Evolutionary conservation across 805 yeast species (phyloP).

Genomic region (Yarrowia porcina): DNA sequence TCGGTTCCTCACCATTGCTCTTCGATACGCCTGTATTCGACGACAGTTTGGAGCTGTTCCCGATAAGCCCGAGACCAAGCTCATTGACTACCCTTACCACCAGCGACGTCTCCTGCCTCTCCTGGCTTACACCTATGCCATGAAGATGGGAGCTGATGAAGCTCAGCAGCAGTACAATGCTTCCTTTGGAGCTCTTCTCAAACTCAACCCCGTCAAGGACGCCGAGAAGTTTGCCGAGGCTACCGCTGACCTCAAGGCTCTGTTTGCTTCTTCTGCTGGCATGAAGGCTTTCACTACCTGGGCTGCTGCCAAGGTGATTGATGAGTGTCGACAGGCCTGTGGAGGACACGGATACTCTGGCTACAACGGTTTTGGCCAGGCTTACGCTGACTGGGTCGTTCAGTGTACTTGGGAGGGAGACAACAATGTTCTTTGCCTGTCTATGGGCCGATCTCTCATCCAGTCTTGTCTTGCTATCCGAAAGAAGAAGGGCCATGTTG

Average conservation of each 20-base stretch:
- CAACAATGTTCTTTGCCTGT: slow-evolving; percentile 78
- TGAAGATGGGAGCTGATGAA: slow-evolving; percentile 67
- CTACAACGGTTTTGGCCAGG: slow-evolving; percentile 85
- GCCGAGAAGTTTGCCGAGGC: slow-evolving; percentile 46
- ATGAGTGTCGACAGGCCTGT: slow-evolving; percentile 87
- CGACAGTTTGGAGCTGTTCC: slow-evolving; percentile 67
- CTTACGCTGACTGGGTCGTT: slow-evolving; percentile 88
- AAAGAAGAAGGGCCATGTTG: slow-evolving; percentile 44
- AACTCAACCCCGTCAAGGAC: slow-evolving; percentile 45
- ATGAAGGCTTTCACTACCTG: slow-evolving; percentile 88
- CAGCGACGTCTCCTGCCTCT: slow-evolving; percentile 83
- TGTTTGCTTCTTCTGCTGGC: slow-evolving; percentile 82
- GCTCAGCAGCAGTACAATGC: slow-evolving; percentile 51
- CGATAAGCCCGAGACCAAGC: slow-evolving; percentile 58
- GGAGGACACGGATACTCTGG: slow-evolving; percentile 97
- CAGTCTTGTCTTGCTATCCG: slow-evolving; percentile 46
- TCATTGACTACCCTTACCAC: slow-evolving; percentile 83
- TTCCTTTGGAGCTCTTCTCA: slow-evolving; percentile 44
- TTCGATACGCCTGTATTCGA: slow-evolving; percentile 85
- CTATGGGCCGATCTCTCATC: slow-evolving; percentile 74
- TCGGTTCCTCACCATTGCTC: slow-evolving; percentile 76
- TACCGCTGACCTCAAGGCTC: slow-evolving; percentile 63
- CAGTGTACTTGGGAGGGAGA: slow-evolving; percentile 99
- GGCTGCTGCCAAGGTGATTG: slow-evolving; percentile 75
- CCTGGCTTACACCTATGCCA: slow-evolving; percentile 72